A percentile compares a stretch with the other conserved stretches of the same genome.
Conservation (phyloP, 768 basidiomycete genomes). For the Suillus subaureus region DNA sequence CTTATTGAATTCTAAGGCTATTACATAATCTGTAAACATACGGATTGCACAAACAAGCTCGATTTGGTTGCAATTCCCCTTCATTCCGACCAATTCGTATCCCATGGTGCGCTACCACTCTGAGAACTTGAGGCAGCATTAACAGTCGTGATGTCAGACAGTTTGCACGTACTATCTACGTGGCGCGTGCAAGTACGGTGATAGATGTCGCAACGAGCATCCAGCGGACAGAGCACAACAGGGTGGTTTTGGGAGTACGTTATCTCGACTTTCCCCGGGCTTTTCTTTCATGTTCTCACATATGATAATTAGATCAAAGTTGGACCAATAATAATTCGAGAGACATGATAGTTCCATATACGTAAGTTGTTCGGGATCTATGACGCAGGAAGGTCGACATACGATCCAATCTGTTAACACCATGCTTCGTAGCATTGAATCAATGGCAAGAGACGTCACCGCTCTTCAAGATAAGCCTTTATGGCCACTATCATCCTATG, state of each 20-base stretch:
- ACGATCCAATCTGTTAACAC: not conserved
- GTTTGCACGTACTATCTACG: conserved; percentile 66
- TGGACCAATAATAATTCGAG: conserved; percentile 38
- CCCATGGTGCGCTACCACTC: not conserved
- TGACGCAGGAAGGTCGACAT: conserved; percentile 5
- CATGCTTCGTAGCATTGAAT: conserved; percentile 51
- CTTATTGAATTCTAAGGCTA: conserved; percentile 18
- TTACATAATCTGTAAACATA: conserved; percentile 17
- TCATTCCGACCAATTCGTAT: not conserved
- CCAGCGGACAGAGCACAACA: conserved; percentile 38
- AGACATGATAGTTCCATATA: conserved; percentile 38
- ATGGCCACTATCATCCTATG: conserved; percentile 83
- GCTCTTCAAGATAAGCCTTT: conserved; percentile 63
- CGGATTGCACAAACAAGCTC: conserved; percentile 7
- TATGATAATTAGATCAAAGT: conserved; percentile 37
- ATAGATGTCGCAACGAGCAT: conserved; percentile 68
- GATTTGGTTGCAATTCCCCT: not conserved
- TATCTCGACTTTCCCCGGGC: conserved; percentile 8
- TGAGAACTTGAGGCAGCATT: not conserved
- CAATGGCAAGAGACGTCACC: conserved; percentile 65
- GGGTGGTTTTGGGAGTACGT: conserved; percentile 56
- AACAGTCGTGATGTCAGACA: conserved; percentile 34
- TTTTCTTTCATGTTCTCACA: conserved; percentile 17
- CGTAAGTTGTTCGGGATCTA: conserved; percentile 32
- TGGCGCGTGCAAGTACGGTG: conserved; percentile 68